phyloP scores from a whole-genome alignment of 257 asterid genomes.

The Datura wrightii region DNA sequence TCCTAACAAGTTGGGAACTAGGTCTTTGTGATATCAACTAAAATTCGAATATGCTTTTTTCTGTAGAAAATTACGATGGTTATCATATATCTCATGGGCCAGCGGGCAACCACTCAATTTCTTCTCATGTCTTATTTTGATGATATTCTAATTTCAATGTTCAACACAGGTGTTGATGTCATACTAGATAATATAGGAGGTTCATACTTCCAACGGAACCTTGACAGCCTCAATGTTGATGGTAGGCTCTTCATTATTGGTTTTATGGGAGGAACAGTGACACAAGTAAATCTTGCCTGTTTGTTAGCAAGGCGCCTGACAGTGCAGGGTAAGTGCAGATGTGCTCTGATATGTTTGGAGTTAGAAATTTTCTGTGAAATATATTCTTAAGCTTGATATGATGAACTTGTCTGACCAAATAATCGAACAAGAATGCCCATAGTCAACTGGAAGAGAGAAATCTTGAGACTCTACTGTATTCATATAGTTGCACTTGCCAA shows the following conservation, averaged over 20 bases:
- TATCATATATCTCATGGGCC: not conserved
- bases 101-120: not conserved
- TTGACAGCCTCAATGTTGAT: slow-evolving; percentile 67
- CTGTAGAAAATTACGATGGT: not conserved
- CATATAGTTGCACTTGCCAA: slow-evolving; percentile 20
- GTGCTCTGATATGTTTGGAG: slow-evolving; percentile 7
- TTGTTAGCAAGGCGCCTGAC: slow-evolving; percentile 80
- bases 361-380: not conserved
- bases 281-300: slow-evolving; percentile 70
- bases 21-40: not conserved
- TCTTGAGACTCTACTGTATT: not conserved
- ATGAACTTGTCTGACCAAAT: not conserved
- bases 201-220: slow-evolving; percentile 70
- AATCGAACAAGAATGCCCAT: not conserved
- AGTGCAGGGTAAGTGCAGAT: slow-evolving; percentile 65
- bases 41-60: not conserved
- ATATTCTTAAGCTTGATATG: not conserved
- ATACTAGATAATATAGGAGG: slow-evolving; percentile 89
- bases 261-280: slow-evolving; percentile 79
- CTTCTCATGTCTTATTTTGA: not conserved
- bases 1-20: not conserved
- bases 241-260: slow-evolving; percentile 98
- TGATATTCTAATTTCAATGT: slow-evolving; percentile 22
- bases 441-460: not conserved
- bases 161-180: slow-evolving; percentile 79